Evolutionary conservation across 331 rosid genomes (phyloP), one percentile per base, ranked within the genome.

Genomic region (Stylosanthes scabra): DNA sequence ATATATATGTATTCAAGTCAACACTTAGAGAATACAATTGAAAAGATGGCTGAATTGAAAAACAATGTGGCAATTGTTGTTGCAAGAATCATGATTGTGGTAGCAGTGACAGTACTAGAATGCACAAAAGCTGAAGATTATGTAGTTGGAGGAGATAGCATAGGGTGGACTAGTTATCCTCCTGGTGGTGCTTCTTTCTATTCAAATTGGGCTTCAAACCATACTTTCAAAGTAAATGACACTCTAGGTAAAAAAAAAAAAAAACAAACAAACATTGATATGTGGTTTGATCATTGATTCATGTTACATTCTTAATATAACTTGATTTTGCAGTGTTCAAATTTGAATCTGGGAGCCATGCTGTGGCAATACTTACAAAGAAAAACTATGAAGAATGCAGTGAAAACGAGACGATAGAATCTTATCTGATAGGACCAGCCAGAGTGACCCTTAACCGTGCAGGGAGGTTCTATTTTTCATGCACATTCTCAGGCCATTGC

Each of bases 161-260:
- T 58, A 16, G 86, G 83, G 52, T 82, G 86, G 86, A 62, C 54
- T 9, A 67, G 59, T 72, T 41, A 20, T 71, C 85, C 82, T 5
- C 42, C 82, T 7, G 58, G 39, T 15, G 86, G 80, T 28, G 60
- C 70, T 40, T 72, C 86, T 52, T 82, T 82, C 70, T 77, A 77
- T 63, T 73, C 86, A 34, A 56, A 68, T 13, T 82, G 86, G 86
- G 80, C 83, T 28, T 2, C 73, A 12, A 63, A 57, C 31, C 25
- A 60, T 2, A 63, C 77, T 9, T 82, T 82, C 86, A 77, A 16
- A 12, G 10, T 55, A 11, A 77, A 82, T 46, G 83, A 77, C 76
- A 68, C 51, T 49, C 70, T 82, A 62, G 80, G 86, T 77, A 12
- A 41, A n/a, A 25, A 1, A 31, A 31, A 31, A 31, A 4, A 4